Conservation (phyloP, 2,329 filamentous ascomycete species). For the Alternaria conjuncta region DNA sequence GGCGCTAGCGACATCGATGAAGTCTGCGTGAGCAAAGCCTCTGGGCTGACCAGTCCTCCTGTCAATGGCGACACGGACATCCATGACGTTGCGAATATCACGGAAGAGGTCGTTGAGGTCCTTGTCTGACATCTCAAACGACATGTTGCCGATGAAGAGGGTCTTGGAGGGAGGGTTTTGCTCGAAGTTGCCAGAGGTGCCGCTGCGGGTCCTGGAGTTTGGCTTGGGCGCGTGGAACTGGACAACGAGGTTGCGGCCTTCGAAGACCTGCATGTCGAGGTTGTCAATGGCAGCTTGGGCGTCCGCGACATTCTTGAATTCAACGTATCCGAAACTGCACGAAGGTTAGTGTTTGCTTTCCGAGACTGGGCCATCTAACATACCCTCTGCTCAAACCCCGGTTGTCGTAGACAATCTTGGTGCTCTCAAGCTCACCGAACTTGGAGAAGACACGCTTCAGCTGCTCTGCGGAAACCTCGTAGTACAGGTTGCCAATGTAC, state of each 20-base stretch:
- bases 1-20: conserved; percentile 72
- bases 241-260: conserved; percentile 69
- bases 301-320: conserved; percentile 61
- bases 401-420: conserved; percentile 65
- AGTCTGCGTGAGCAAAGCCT: conserved; percentile 86
- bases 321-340: conserved; percentile 69
- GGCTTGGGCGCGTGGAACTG: conserved; percentile 59
- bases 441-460: conserved; percentile 65
- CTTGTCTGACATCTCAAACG: conserved; percentile 82
- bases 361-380: conserved; percentile 21
- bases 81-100: conserved; percentile 70
- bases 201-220: conserved; percentile 13
- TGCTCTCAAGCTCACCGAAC: conserved; percentile 62
- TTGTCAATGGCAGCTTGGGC: conserved; percentile 64
- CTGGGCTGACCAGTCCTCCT: conserved; percentile 78
- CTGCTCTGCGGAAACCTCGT: conserved; percentile 68
- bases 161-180: conserved; percentile 64
- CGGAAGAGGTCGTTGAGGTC: conserved; percentile 82
- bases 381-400: conserved; percentile 74
- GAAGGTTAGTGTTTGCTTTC: conserved; percentile 12
- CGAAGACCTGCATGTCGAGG: conserved; percentile 65
- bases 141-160: conserved; percentile 84
- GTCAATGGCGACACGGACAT: conserved; percentile 84
- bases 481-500: conserved; percentile 74
- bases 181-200: conserved; percentile 1